These are phyloP conservation scores for Eimeria maxima DNA, from an alignment of 169 alveolate genomes.

Conservation along the genomic window DNA sequence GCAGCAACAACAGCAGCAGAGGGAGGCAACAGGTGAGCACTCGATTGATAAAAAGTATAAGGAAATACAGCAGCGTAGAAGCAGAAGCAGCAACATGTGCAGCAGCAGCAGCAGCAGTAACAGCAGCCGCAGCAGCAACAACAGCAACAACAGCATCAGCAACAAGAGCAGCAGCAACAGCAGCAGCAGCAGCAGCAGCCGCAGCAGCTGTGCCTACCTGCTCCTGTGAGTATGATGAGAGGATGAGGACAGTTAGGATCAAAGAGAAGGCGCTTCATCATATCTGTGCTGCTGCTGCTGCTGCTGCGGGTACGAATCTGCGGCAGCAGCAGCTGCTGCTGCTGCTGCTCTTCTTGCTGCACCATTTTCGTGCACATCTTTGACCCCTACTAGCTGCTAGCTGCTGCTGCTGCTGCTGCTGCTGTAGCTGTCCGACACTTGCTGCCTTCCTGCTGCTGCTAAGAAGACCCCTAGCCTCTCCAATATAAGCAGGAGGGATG, in stretches of 20 bases:
- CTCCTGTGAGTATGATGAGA: constrained; percentile 48
- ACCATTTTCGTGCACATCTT: no score
- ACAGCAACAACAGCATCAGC: not conserved
- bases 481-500: not conserved
- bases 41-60: not conserved
- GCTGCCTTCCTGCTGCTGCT: constrained; percentile 7
- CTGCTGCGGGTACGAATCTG: constrained; percentile 63
- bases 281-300: constrained; percentile 47
- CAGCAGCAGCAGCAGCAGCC: not conserved
- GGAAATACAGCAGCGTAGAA: not conserved
- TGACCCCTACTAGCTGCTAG: no score
- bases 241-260: constrained; percentile 26
- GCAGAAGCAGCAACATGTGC: not conserved
- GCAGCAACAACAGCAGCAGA: not conserved
- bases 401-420: constrained; percentile 20
- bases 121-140: constrained; percentile 22
- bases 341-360: constrained; percentile 19
- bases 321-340: constrained; percentile 23
- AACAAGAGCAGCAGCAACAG: constrained; percentile 28
- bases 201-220: constrained; percentile 12
- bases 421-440: not conserved
- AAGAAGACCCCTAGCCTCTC: not conserved
- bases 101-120: not conserved
- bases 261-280: constrained; percentile 54
- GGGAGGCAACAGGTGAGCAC: not conserved